These are phyloP conservation scores for Cardamine chenopodiifolia DNA, from an alignment of 345 rosid species.

Conservation along the genomic window DNA sequence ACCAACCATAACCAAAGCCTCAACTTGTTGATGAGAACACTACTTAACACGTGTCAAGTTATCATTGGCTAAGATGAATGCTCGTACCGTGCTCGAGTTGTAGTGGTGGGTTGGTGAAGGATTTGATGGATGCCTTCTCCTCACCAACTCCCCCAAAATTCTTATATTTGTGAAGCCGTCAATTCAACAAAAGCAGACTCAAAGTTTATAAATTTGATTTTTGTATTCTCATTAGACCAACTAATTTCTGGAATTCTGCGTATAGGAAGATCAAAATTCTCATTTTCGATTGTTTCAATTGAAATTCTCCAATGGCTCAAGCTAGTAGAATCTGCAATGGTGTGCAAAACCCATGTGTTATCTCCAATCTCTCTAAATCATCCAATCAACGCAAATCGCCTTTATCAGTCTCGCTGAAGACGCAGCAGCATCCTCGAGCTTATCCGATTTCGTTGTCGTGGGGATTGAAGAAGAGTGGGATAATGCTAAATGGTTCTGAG, in stretches of 20 bases:
- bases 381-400: constrained; percentile 36
- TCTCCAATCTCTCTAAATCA: constrained; percentile 43
- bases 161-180: constrained; percentile 20
- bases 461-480: constrained; percentile 41
- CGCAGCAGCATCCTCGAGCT: constrained; percentile 45
- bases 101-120: constrained; percentile 38
- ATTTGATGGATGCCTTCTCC: constrained; percentile 32
- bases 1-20: constrained; percentile 17
- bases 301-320: constrained; percentile 55
- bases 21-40: not conserved
- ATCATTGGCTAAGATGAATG: not conserved
- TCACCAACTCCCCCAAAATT: constrained; percentile 32
- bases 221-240: not conserved
- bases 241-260: not conserved
- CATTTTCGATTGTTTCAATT: not conserved
- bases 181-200: not conserved
- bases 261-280: not conserved
- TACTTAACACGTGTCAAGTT: not conserved
- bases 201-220: constrained; percentile 7
- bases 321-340: constrained; percentile 56
- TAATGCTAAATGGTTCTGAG: not conserved
- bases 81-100: not conserved
- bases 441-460: constrained; percentile 36
- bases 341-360: constrained; percentile 38
- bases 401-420: constrained; percentile 46